Evolutionary conservation across 192 early-diverging fungal genomes (phyloP), one percentile per base, ranked within the genome.

Genomic region (Obelidium mucronatum): DNA sequence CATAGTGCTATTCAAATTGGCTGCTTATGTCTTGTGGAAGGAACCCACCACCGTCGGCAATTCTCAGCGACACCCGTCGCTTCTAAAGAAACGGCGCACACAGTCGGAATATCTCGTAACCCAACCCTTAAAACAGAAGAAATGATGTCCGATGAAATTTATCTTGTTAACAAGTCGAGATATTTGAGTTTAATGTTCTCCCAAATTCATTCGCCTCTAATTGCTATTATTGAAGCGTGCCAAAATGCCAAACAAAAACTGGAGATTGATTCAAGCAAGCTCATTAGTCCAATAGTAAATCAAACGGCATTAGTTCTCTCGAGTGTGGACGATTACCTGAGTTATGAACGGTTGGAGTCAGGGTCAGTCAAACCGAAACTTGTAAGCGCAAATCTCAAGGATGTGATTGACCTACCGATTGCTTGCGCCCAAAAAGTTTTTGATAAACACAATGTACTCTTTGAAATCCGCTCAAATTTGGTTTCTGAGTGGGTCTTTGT

Each of bases 341-440:
- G 36, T 13, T 39, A 34, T 1, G 62, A 64, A 35, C 26, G 39
- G n/a, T 24, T 64, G 39, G 62, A 64, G 36, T 19, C 62, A 22
- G 62, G 35, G 4, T 35, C 36, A 8, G 24, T 64, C 13, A 64
- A 28, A 1, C 62, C 31, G 15, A 28, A 64, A 15, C 31, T 19
- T 33, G 1, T 24, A 35, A 34, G 11, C 15, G 35, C 36, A 8
- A 64, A 64, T 35, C 24, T 64, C 8, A 6, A n/a, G 31, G 34
- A 64, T 34, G 15, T 37, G 24, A 3, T 64, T 22, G 62, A 64
- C 24, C 34, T 40, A 19, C 17, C 35, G 19, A 35, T 64, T 28
- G 22, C 39, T 13, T 64, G 62, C 24, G 62, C 62, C 8, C 62
- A 64, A 64, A 64, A 64, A 64, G 39, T 64, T 6, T 64, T 39